Evolutionary conservation across 2,329 filamentous ascomycete genomes (phyloP), one percentile per base, ranked within the genome.

Genomic region (Monosporascus cannonballus): DNA sequence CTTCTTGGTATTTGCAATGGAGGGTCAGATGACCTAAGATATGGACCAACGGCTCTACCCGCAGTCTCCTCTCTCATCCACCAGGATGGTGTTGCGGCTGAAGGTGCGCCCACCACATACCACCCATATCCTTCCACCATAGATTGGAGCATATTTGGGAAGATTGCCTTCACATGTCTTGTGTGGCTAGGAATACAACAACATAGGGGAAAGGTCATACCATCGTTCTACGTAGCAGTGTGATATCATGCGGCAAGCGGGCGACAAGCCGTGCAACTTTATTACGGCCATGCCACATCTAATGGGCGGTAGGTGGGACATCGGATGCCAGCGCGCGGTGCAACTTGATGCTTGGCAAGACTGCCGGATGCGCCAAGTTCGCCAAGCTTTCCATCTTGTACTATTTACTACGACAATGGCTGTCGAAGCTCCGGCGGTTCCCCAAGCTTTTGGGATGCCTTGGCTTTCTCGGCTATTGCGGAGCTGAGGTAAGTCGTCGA

Each of bases 321-420:
- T 30, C 24, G 24, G 42, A 46, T 30, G 42, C 24, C 42, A 46
- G 20, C 15, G 14, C 24, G 22, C 4, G 22, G 42, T 25, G n/a
- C 22, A 7, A n/a, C 24, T 30, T n/a, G 24, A 46, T 15, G 24
- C 42, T 24, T 25, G 24, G 17, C 11, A 46, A 27, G 24, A 22
- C 24, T 46, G 42, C 24, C 42, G 51, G 60, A 59, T 57, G 57
- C 57, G 61, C 61, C 60, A 65, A 63, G 63, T 54, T 55, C 54
- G 63, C 62, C 63, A 64, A 64, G 62, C 52, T 44, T 41, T 56
- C 51, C 50, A 59, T 53, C 59, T 57, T 59, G 58, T 59, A 60
- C 58, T 56, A 59, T 55, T 55, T 54, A 49, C 55, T 52, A 53
- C 54, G 47, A 34, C 11, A 34, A 9, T 5, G 30, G 30, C 30